Evolutionary conservation across 257 asterid genomes (phyloP).

Genomic region (Plantago elongata): DNA sequence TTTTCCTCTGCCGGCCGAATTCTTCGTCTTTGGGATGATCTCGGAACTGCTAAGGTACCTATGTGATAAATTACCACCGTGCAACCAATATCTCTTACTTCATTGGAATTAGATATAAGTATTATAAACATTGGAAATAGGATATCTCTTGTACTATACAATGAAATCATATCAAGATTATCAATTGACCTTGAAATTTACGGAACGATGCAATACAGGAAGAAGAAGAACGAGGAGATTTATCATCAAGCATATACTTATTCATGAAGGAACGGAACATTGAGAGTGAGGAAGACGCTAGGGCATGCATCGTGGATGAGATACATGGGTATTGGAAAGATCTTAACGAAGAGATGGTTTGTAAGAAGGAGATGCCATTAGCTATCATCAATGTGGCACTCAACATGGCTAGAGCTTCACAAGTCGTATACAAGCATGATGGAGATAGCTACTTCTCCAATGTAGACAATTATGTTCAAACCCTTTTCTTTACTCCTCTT

Average conservation of each 20-base stretch:
- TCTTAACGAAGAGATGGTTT: conserved; percentile 42
- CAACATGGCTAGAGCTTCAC: conserved; percentile 75
- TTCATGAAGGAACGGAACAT: conserved; percentile 47
- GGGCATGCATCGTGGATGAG: conserved; percentile 33
- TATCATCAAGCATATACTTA: conserved; percentile 52
- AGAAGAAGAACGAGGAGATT: conserved; percentile 69
- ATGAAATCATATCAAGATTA: no score
- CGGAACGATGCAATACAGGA: conserved; percentile 31
- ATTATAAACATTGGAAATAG: no score
- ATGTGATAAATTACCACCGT: background rate
- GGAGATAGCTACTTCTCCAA: conserved; percentile 54
- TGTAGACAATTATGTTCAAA: conserved; percentile 64
- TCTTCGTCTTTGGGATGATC: conserved; percentile 74
- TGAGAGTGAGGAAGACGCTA: conserved; percentile 39
- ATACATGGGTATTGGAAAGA: conserved; percentile 52
- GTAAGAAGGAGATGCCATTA: conserved; percentile 37
- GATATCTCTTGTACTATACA: no score
- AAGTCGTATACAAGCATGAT: conserved; percentile 69
- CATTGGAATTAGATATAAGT: no score
- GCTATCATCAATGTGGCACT: conserved; percentile 47
- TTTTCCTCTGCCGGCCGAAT: conserved; percentile 60
- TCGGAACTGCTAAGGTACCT: conserved; percentile 59
- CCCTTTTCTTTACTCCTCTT: conserved; percentile 68
- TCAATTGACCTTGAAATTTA: no score
- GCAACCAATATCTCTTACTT: no score